A percentile compares a stretch with the other conserved stretches of the same genome.
phyloP scores from a whole-genome alignment of 805 yeast genomes.

The Ogataea thermomethanolica region DNA sequence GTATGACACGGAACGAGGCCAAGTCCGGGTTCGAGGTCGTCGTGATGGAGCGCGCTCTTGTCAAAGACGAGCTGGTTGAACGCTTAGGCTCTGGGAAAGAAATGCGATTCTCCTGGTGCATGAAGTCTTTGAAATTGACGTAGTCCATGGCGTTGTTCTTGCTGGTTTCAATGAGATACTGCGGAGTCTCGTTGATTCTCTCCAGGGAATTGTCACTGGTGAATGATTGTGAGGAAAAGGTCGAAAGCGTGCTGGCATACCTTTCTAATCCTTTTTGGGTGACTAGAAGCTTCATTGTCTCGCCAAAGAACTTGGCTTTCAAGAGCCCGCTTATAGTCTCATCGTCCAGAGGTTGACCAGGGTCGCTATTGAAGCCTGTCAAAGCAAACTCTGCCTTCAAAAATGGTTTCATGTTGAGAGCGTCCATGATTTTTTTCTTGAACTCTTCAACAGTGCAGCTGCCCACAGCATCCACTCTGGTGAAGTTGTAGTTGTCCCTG shows the following conservation, averaged over 20 bases:
- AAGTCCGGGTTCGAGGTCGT: conserved; percentile 22
- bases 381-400: conserved; percentile 40
- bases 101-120: conserved; percentile 3
- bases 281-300: conserved; percentile 24
- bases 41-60: conserved; percentile 30
- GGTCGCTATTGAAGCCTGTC: conserved; percentile 63
- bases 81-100: conserved; percentile 11
- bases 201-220: conserved; percentile 39
- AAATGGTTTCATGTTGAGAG: conserved; percentile 27
- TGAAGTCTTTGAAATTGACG: conserved; percentile 51
- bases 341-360: conserved; percentile 57
- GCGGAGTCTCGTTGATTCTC: conserved; percentile 61
- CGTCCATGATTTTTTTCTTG: conserved; percentile 38
- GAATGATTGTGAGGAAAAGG: conserved; percentile 54
- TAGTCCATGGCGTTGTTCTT: conserved; percentile 46
- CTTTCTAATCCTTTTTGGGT: conserved; percentile 8
- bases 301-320: conserved; percentile 31
- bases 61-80: conserved; percentile 24
- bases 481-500: conserved; percentile 54
- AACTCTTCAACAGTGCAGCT: conserved; percentile 33
- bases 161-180: conserved; percentile 47
- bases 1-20: conserved; percentile 62
- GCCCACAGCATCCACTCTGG: conserved; percentile 42
- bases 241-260: conserved; percentile 24
- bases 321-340: conserved; percentile 39